phyloP scores from a whole-genome alignment of 2,329 filamentous ascomycete genomes.

The Aspergillus uvarum region DNA sequence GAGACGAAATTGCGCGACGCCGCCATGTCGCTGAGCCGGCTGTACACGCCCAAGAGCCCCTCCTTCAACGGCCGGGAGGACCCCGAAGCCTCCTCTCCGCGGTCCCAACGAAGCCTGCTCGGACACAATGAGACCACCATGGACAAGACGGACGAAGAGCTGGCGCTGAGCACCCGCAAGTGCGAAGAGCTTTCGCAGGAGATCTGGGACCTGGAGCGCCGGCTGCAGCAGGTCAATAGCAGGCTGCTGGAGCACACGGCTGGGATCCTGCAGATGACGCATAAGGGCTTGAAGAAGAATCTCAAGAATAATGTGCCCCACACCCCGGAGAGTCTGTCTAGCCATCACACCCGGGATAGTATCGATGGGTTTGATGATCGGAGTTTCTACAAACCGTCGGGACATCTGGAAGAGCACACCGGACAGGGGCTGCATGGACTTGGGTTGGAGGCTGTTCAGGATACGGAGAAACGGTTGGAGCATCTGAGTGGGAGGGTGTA shows the following conservation, averaged over 20 bases:
- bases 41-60: slow-evolving; percentile 69
- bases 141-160: slow-evolving; percentile 68
- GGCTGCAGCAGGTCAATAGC: slow-evolving; percentile 70
- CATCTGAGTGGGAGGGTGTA: slow-evolving; percentile 66
- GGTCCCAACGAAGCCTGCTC: slow-evolving; percentile 52
- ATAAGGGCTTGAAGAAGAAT: slow-evolving; percentile 69
- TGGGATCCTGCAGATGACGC: slow-evolving; percentile 85
- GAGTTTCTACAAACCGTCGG: slow-evolving; percentile 69
- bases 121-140: slow-evolving; percentile 43
- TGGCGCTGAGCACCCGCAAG: slow-evolving; percentile 70
- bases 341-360: slow-evolving; percentile 52
- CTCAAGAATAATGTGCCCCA: slow-evolving; percentile 58
- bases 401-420: slow-evolving; percentile 58
- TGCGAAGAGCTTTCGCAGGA: slow-evolving; percentile 83
- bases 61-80: slow-evolving; percentile 47
- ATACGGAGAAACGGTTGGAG: slow-evolving; percentile 66
- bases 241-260: slow-evolving; percentile 86
- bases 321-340: slow-evolving; percentile 74
- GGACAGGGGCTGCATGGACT: slow-evolving; percentile 23
- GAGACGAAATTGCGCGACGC: slow-evolving; percentile 95
- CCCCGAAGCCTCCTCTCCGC: slow-evolving; percentile 38
- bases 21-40: slow-evolving; percentile 76
- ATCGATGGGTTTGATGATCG: slow-evolving; percentile 73
- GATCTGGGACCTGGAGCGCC: slow-evolving; percentile 75
- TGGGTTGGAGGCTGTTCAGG: slow-evolving; percentile 53